A percentile compares a stretch with the other conserved stretches of the same genome.
These are phyloP conservation scores for Colletotrichum sp. DNA, from an alignment of 2,329 filamentous ascomycete species.

Conservation along the genomic window DNA sequence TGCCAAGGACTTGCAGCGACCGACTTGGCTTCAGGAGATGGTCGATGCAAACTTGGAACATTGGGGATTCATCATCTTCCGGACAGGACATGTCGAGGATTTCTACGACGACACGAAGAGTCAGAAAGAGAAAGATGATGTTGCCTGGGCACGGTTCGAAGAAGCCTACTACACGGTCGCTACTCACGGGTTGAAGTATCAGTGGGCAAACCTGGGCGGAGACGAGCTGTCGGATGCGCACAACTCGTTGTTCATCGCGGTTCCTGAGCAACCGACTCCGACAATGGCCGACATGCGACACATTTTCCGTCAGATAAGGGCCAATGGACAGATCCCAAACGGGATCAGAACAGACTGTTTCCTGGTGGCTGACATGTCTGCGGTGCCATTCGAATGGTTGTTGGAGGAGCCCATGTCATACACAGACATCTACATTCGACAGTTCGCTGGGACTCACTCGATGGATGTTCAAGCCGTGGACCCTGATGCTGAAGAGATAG, in stretches of 20 bases:
- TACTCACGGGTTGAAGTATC: background rate
- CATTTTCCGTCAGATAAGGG: background rate
- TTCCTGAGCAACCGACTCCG: background rate
- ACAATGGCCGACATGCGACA: background rate
- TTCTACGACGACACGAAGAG: background rate
- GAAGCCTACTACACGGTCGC: background rate
- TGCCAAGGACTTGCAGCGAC: background rate
- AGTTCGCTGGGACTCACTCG: background rate
- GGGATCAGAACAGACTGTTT: background rate
- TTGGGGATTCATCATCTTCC: background rate
- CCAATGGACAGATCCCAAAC: background rate
- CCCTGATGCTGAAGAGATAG: background rate
- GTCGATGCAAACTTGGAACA: background rate
- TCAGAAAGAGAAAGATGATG: background rate
- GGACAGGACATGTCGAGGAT: background rate
- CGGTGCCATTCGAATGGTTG: background rate
- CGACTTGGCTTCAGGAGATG: background rate
- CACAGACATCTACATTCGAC: background rate
- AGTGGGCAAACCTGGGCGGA: background rate
- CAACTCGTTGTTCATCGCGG: background rate
- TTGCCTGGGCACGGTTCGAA: background rate
- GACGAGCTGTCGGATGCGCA: background rate
- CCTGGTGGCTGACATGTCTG: background rate
- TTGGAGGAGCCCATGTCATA: background rate
- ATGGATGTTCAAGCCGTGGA: background rate